These are phyloP conservation scores for Paraphoma sp. DNA, from an alignment of 2,329 filamentous ascomycete genomes.

Conservation along the genomic window DNA sequence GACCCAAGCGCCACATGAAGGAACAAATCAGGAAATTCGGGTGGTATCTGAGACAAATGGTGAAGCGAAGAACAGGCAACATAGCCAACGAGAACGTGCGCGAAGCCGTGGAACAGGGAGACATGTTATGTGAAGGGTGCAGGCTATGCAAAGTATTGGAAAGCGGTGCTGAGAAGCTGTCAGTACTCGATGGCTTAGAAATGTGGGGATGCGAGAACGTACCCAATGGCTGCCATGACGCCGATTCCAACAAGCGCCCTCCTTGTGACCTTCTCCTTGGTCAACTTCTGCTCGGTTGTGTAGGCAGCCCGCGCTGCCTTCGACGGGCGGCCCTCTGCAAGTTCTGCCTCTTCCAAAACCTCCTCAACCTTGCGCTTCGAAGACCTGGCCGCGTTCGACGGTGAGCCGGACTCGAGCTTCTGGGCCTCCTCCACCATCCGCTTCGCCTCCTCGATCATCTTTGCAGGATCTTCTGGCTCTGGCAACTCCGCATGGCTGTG, in stretches of 20 bases:
- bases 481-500: constrained; percentile 70
- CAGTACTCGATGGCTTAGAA: constrained; percentile 8
- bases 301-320: constrained; percentile 74
- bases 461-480: constrained; percentile 76
- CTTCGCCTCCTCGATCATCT: constrained; percentile 86
- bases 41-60: constrained; percentile 22
- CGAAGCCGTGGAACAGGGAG: background rate
- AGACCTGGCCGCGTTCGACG: constrained; percentile 20
- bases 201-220: constrained; percentile 54
- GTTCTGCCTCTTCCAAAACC: constrained; percentile 62
- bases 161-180: constrained; percentile 31
- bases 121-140: background rate
- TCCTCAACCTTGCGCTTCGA: constrained; percentile 60
- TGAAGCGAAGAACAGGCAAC: background rate
- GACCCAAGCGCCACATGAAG: constrained; percentile 14
- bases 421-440: constrained; percentile 82
- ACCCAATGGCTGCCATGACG: constrained; percentile 90
- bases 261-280: constrained; percentile 85
- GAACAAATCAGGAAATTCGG: constrained; percentile 10
- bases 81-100: constrained; percentile 15
- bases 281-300: constrained; percentile 74
- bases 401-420: constrained; percentile 52
- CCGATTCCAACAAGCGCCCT: constrained; percentile 85
- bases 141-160: constrained; percentile 35
- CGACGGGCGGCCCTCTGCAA: constrained; percentile 56